phyloP scores from a whole-genome alignment of 2,329 filamentous ascomycete species.

The Fusarium oligoseptatum region DNA sequence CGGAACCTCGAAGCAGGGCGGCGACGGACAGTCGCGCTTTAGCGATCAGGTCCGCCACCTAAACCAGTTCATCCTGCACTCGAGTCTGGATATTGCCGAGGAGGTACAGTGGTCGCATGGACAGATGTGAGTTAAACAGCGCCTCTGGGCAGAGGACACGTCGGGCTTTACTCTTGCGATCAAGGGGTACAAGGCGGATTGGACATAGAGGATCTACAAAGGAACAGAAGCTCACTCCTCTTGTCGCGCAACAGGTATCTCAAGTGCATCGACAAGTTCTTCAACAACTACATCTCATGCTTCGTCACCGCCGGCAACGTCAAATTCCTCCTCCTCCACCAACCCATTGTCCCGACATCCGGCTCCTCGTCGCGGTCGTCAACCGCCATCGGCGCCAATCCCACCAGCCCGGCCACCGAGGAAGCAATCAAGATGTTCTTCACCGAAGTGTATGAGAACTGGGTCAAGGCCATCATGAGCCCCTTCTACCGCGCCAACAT shows the following conservation, averaged over 20 bases:
- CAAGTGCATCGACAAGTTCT: slow-evolving; percentile 96
- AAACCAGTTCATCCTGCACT: slow-evolving; percentile 98
- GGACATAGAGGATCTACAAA: background rate
- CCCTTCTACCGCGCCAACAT: slow-evolving; percentile 92
- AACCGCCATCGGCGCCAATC: slow-evolving; percentile 85
- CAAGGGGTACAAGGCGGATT: slow-evolving; percentile 5
- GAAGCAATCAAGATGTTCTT: slow-evolving; percentile 97
- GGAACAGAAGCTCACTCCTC: slow-evolving; percentile 9
- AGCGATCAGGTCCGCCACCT: slow-evolving; percentile 89
- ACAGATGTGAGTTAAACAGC: slow-evolving; percentile 77
- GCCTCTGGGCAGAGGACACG: background rate
- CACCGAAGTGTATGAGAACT: slow-evolving; percentile 93
- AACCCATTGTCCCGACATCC: slow-evolving; percentile 68
- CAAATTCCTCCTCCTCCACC: slow-evolving; percentile 94
- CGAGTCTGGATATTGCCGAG: slow-evolving; percentile 93
- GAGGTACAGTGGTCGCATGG: slow-evolving; percentile 94
- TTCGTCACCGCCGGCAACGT: slow-evolving; percentile 94
- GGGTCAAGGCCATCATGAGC: slow-evolving; percentile 97
- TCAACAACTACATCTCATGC: slow-evolving; percentile 93
- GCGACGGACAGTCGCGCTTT: slow-evolving; percentile 92
- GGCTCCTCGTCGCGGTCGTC: slow-evolving; percentile 66
- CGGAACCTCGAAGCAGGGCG: slow-evolving; percentile 94
- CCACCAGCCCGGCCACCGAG: slow-evolving; percentile 89
- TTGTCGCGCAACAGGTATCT: slow-evolving; percentile 77
- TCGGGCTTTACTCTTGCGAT: background rate